Conservation (phyloP, 768 basidiomycete species). For the Podaxis sp. region DNA sequence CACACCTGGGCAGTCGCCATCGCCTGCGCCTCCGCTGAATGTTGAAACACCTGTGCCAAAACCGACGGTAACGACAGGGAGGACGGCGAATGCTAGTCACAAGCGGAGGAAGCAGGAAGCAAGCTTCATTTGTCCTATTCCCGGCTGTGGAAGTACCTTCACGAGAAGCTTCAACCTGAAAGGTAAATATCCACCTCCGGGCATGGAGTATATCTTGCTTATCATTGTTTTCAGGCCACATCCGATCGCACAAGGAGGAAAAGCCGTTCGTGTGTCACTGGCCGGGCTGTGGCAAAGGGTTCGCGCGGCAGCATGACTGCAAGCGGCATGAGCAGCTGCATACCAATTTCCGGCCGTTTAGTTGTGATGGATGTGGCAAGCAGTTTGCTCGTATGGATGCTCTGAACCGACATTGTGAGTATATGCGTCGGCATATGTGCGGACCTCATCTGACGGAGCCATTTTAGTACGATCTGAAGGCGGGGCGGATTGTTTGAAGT, state of each 20-base stretch:
- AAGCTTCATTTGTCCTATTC: slow-evolving; percentile 79
- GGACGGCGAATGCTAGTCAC: slow-evolving; percentile 85
- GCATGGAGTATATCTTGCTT: not conserved
- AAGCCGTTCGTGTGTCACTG: slow-evolving; percentile 94
- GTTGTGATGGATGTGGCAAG: slow-evolving; percentile 90
- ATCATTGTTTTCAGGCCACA: slow-evolving; percentile 57
- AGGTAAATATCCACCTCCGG: slow-evolving; percentile 44
- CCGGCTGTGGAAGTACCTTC: slow-evolving; percentile 84
- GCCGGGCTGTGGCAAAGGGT: slow-evolving; percentile 93
- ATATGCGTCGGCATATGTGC: not conserved
- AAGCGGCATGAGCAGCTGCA: slow-evolving; percentile 96
- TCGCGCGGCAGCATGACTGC: slow-evolving; percentile 94
- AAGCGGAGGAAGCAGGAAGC: slow-evolving; percentile 87
- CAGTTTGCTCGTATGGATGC: slow-evolving; percentile 96
- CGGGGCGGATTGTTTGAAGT: slow-evolving; percentile 28
- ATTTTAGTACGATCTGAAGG: slow-evolving; percentile 27
- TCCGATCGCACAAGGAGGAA: slow-evolving; percentile 93
- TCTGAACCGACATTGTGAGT: slow-evolving; percentile 88
- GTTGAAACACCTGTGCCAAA: slow-evolving; percentile 40
- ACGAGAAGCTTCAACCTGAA: slow-evolving; percentile 94
- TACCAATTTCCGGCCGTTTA: slow-evolving; percentile 88
- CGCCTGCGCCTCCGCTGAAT: slow-evolving; percentile 8
- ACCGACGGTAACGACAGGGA: slow-evolving; percentile 87
- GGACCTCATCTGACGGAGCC: not conserved
- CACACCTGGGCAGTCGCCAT: slow-evolving; percentile 14